Evolutionary conservation across 495 filamentous ascomycete species (phyloP).

Genomic region (Penicillium salamii): DNA sequence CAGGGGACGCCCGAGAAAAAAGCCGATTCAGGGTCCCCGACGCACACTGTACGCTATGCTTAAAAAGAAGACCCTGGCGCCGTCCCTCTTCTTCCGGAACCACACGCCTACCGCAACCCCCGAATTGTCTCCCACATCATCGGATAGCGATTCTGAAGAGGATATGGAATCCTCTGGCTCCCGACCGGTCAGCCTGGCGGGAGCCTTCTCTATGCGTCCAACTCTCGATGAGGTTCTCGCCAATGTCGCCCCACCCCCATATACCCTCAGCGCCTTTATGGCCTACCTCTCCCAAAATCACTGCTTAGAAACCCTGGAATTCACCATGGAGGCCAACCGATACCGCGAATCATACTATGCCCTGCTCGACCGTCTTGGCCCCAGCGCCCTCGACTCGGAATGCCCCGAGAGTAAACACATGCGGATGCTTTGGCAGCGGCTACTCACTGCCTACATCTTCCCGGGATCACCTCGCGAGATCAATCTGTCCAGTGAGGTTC

Average conservation of each 20-base stretch:
- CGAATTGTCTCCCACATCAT: constrained; percentile 43
- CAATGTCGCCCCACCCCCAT: constrained; percentile 83
- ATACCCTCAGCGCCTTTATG: constrained; percentile 92
- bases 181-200: constrained; percentile 61
- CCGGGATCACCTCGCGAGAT: constrained; percentile 82
- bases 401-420: constrained; percentile 66
- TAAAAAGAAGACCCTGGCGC: constrained; percentile 44
- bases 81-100: constrained; percentile 41
- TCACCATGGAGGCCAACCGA: constrained; percentile 92
- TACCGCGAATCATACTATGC: constrained; percentile 74
- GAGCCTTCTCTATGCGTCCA: constrained; percentile 72
- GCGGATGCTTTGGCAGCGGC: constrained; percentile 65
- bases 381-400: constrained; percentile 41
- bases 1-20: constrained; percentile 27
- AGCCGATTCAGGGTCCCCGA: constrained; percentile 22
- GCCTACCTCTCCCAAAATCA: constrained; percentile 97
- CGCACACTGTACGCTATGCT: constrained; percentile 47
- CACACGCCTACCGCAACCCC: constrained; percentile 40
- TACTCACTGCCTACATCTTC: constrained; percentile 52
- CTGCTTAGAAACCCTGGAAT: constrained; percentile 94
- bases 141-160: constrained; percentile 56
- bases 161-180: constrained; percentile 51
- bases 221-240: constrained; percentile 84
- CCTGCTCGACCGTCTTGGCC: constrained; percentile 44
- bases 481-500: constrained; percentile 84